Conservation (phyloP, 1,284 basidiomycete genomes). For the Chiua sp. region DNA sequence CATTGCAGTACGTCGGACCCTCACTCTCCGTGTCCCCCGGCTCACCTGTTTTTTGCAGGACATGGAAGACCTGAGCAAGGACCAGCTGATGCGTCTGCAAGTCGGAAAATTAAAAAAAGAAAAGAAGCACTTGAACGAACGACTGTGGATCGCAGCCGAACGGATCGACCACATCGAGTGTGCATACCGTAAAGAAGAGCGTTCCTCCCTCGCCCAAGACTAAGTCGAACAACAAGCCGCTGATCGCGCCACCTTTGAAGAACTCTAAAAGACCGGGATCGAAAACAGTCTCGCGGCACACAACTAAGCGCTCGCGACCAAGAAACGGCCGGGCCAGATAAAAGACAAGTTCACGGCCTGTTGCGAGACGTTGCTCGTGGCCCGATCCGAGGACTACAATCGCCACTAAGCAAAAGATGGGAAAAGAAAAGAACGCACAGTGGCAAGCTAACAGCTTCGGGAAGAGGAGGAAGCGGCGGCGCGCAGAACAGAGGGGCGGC, state of each 20-base stretch:
- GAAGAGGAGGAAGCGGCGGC: constrained; percentile 46
- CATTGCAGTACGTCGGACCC: constrained; percentile 63
- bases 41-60: constrained; percentile 45
- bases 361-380: constrained; percentile 63
- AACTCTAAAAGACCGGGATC: constrained; percentile 64
- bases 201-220: constrained; percentile 85
- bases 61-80: constrained; percentile 86
- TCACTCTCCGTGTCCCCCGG: too few species aligned
- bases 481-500: constrained; percentile 55
- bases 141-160: constrained; percentile 86
- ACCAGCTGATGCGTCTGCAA: constrained; percentile 90
- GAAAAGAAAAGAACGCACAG: constrained; percentile 86
- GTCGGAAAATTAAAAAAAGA: constrained; percentile 97
- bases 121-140: constrained; percentile 88
- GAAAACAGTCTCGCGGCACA: constrained; percentile 70
- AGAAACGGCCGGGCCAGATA: constrained; percentile 81
- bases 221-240: constrained; percentile 87
- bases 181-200: constrained; percentile 94
- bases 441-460: constrained; percentile 54
- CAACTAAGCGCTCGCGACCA: constrained; percentile 75
- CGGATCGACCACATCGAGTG: constrained; percentile 97
- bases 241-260: constrained; percentile 77
- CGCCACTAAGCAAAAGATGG: constrained; percentile 77
- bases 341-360: constrained; percentile 75
- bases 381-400: constrained; percentile 75